phyloP scores from a whole-genome alignment of 352 stramenopile species.

The Elongisporangium senticosum region DNA sequence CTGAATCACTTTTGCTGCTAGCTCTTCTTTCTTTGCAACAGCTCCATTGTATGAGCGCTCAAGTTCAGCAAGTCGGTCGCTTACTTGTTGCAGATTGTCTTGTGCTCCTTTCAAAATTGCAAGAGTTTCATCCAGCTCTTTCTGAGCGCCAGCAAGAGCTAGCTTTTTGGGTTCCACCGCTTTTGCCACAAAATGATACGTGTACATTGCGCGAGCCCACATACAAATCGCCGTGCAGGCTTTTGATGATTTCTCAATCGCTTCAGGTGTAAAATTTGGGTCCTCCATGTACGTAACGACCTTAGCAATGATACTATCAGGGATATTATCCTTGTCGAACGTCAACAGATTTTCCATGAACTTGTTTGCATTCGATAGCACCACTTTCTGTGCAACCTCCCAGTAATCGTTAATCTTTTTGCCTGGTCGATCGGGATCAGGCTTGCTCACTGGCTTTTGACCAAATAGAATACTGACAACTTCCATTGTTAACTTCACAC shows the following conservation, averaged over 20 bases:
- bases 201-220: slow-evolving; percentile 93
- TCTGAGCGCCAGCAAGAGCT: slow-evolving; percentile 74
- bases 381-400: slow-evolving; percentile 85
- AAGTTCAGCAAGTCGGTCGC: slow-evolving; percentile 87
- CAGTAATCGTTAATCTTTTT: slow-evolving; percentile 93
- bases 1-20: slow-evolving; percentile 70
- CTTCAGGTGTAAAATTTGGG: slow-evolving; percentile 86
- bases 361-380: slow-evolving; percentile 90
- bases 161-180: slow-evolving; percentile 92
- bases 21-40: slow-evolving; percentile 85
- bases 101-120: slow-evolving; percentile 84
- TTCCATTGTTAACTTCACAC: slow-evolving; percentile 91
- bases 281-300: slow-evolving; percentile 84
- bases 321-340: slow-evolving; percentile 94
- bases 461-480: slow-evolving; percentile 90
- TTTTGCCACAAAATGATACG: slow-evolving; percentile 89
- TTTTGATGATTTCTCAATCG: slow-evolving; percentile 91
- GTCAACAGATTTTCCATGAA: slow-evolving; percentile 87
- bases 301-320: slow-evolving; percentile 81
- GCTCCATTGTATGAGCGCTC: slow-evolving; percentile 85
- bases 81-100: slow-evolving; percentile 66
- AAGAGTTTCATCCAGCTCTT: slow-evolving; percentile 86
- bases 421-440: slow-evolving; percentile 78
- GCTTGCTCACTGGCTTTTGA: slow-evolving; percentile 86
- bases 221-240: slow-evolving; percentile 90